Conservation (phyloP, 805 yeast species). For the Teunomyces tritomae region DNA sequence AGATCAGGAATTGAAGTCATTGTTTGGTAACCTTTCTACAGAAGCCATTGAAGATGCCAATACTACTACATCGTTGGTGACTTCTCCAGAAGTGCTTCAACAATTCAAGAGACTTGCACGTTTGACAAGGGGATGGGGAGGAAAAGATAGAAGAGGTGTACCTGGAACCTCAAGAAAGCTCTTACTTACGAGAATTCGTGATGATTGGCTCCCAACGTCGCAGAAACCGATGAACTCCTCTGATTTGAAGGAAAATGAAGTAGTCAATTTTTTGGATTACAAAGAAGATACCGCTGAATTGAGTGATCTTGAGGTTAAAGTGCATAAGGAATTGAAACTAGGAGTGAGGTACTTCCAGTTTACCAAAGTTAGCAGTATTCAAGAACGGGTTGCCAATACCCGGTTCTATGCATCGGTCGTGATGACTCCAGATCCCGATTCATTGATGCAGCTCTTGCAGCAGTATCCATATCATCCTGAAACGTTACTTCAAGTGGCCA, state of each 20-base stretch:
- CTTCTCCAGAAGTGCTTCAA: slow-evolving; percentile 64
- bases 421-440: slow-evolving; percentile 76
- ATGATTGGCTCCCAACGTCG: slow-evolving; percentile 75
- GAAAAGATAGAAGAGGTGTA: slow-evolving; percentile 65
- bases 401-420: slow-evolving; percentile 63
- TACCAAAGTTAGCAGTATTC: slow-evolving; percentile 28
- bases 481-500: slow-evolving; percentile 75
- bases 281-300: slow-evolving; percentile 32
- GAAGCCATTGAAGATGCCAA: slow-evolving; percentile 75
- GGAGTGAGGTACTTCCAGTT: slow-evolving; percentile 62
- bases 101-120: slow-evolving; percentile 58
- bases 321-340: slow-evolving; percentile 28
- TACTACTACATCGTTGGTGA: slow-evolving; percentile 65
- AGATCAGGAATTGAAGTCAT: slow-evolving; percentile 65
- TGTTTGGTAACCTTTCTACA: slow-evolving; percentile 69
- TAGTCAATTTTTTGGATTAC: slow-evolving; percentile 32
- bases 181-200: slow-evolving; percentile 66
- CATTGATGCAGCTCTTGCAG: slow-evolving; percentile 56
- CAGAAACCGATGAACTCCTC: slow-evolving; percentile 62
- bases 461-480: slow-evolving; percentile 72
- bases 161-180: slow-evolving; percentile 75
- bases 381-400: slow-evolving; percentile 41
- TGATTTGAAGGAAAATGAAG: slow-evolving; percentile 41
- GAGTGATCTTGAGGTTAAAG: slow-evolving; percentile 26
- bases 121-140: slow-evolving; percentile 81